Evolutionary conservation across 345 rosid genomes (phyloP).

Genomic region (Lumnitzera littorea): DNA sequence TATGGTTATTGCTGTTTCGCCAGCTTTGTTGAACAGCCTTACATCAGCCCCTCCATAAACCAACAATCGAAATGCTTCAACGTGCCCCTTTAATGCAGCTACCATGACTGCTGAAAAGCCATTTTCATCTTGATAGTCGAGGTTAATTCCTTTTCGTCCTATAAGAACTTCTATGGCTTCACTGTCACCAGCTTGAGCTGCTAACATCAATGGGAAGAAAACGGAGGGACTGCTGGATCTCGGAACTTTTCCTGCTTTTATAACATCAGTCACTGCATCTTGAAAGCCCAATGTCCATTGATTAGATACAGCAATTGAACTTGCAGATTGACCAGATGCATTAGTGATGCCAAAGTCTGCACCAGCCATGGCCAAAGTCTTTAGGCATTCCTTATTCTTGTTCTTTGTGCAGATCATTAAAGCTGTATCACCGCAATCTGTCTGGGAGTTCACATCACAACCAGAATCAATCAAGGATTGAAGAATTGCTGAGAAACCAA

Average conservation of each 20-base stretch:
- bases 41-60: conserved; percentile 90
- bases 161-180: conserved; percentile 57
- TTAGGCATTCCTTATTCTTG: conserved; percentile 51
- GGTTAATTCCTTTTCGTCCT: conserved; percentile 25
- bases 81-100: conserved; percentile 75
- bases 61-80: conserved; percentile 62
- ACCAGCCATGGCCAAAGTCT: conserved; percentile 59
- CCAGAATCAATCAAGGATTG: conserved; percentile 53
- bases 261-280: conserved; percentile 46
- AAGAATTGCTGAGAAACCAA: conserved; percentile 43
- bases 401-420: conserved; percentile 58
- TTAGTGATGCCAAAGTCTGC: conserved; percentile 80
- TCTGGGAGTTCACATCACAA: conserved; percentile 66
- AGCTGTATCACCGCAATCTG: conserved; percentile 71
- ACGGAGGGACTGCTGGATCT: conserved; percentile 44
- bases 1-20: conserved; percentile 65
- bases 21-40: conserved; percentile 60
- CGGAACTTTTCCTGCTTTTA: conserved; percentile 51
- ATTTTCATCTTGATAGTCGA: conserved; percentile 71
- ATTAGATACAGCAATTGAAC: conserved; percentile 44
- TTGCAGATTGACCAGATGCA: conserved; percentile 35
- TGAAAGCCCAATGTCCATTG: conserved; percentile 67
- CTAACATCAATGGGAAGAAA: conserved; percentile 54
- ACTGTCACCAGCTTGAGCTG: conserved; percentile 58
- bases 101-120: conserved; percentile 90